phyloP scores from a whole-genome alignment of 345 rosid species.

The Syzygium grande region DNA sequence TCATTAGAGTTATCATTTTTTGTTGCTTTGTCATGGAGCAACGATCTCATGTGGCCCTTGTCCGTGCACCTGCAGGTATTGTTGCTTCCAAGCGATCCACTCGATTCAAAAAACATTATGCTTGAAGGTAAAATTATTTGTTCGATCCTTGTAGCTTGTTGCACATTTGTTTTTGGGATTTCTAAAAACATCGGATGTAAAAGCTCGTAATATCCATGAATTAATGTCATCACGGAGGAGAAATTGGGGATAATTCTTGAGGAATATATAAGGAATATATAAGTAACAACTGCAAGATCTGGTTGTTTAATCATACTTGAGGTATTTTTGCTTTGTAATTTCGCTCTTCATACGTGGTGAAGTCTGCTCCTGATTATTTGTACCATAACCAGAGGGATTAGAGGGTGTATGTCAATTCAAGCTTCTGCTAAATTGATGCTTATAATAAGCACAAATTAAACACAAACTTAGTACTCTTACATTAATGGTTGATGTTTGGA shows the following conservation, averaged over 20 bases:
- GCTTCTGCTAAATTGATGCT: background rate
- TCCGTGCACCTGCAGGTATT: conserved; percentile 33
- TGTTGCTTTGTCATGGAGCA: background rate
- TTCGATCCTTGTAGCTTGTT: background rate
- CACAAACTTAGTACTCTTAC: background rate
- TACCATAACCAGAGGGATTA: background rate
- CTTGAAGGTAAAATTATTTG: conserved; percentile 66
- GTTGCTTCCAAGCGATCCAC: conserved; percentile 87
- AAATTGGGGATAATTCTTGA: background rate
- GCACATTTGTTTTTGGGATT: background rate
- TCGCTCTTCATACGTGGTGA: background rate
- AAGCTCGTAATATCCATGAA: background rate
- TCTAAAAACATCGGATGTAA: background rate
- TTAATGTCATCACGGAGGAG: background rate
- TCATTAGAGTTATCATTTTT: background rate
- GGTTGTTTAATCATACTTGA: background rate
- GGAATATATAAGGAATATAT: background rate
- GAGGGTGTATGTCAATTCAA: background rate
- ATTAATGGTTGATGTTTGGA: background rate
- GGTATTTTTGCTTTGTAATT: background rate
- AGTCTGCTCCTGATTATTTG: background rate
- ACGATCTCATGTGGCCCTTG: background rate
- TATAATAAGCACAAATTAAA: background rate
- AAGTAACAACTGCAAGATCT: background rate
- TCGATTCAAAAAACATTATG: conserved; percentile 92